A percentile compares a stretch with the other conserved stretches of the same genome.
phyloP scores from a whole-genome alignment of 306 rosid genomes.

The Biancaea sappan region DNA sequence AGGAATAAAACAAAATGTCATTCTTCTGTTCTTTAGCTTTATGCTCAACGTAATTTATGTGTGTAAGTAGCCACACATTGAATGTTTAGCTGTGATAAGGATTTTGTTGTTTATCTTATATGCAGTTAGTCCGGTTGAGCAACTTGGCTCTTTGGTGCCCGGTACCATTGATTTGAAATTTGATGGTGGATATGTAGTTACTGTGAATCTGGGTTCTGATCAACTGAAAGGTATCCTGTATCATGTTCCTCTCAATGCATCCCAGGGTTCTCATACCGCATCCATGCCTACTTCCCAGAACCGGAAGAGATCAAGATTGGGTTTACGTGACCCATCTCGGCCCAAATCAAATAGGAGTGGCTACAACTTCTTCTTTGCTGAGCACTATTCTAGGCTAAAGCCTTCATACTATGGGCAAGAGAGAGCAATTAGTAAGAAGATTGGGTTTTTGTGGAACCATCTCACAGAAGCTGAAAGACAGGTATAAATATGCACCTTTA shows the following conservation, averaged over 20 bases:
- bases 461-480: constrained; percentile 82
- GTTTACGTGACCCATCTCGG: constrained; percentile 59
- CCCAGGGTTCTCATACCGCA: constrained; percentile 41
- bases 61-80: constrained; percentile 9
- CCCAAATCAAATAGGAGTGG: constrained; percentile 85
- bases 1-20: not conserved
- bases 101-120: constrained; percentile 28
- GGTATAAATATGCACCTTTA: constrained; percentile 41
- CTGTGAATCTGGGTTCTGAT: constrained; percentile 60
- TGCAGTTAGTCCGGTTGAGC: constrained; percentile 50
- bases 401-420: constrained; percentile 71
- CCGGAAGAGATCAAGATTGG: constrained; percentile 60
- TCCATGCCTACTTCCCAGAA: constrained; percentile 36
- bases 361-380: constrained; percentile 76
- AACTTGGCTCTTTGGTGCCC: constrained; percentile 48
- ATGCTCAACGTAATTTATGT: constrained; percentile 23
- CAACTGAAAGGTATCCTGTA: constrained; percentile 70
- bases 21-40: not conserved
- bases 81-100: constrained; percentile 11
- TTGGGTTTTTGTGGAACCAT: constrained; percentile 72
- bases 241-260: constrained; percentile 53
- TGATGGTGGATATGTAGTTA: constrained; percentile 69
- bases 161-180: constrained; percentile 78
- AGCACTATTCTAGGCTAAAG: constrained; percentile 72
- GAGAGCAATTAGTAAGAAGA: constrained; percentile 66